phyloP scores from a whole-genome alignment of 805 yeast species.

The Candida nemodendra region DNA sequence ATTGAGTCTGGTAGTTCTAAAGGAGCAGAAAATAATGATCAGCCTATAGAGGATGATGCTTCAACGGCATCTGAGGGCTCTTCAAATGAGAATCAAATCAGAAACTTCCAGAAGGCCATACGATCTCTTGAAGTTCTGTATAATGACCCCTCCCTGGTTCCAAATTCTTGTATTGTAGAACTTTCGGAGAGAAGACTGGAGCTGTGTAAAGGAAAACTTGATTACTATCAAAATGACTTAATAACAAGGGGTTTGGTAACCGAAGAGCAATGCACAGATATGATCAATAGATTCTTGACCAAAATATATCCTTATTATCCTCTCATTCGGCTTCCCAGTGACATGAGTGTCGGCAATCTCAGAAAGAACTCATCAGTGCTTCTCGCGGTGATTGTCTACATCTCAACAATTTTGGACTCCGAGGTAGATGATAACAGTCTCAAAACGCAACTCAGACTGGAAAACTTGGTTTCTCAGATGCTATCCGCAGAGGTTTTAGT shows the following conservation, averaged over 20 bases:
- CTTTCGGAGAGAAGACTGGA: constrained; percentile 42
- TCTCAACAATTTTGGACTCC: constrained; percentile 46
- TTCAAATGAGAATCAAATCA: constrained; percentile 16
- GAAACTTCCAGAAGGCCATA: constrained; percentile 42
- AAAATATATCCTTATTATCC: constrained; percentile 51
- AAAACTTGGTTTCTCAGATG: constrained; percentile 51
- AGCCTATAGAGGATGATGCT: constrained; percentile 3
- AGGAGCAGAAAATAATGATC: not conserved
- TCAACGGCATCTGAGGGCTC: constrained; percentile 23
- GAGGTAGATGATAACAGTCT: constrained; percentile 28
- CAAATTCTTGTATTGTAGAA: constrained; percentile 46
- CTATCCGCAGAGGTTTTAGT: constrained; percentile 60
- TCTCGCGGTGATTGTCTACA: constrained; percentile 63
- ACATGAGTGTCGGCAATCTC: constrained; percentile 45
- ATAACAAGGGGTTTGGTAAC: constrained; percentile 58
- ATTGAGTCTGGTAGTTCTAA: not conserved
- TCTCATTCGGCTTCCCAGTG: constrained; percentile 51
- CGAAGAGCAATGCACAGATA: constrained; percentile 52
- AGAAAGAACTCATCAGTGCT: constrained; percentile 56
- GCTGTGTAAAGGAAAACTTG: constrained; percentile 29
- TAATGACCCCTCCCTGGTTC: constrained; percentile 36
- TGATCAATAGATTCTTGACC: constrained; percentile 51
- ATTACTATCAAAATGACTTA: constrained; percentile 41
- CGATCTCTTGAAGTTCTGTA: constrained; percentile 35
- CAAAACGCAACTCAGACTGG: constrained; percentile 46